These are phyloP conservation scores for Chlorociboria aeruginascens DNA, from an alignment of 495 filamentous ascomycete genomes.

Conservation along the genomic window DNA sequence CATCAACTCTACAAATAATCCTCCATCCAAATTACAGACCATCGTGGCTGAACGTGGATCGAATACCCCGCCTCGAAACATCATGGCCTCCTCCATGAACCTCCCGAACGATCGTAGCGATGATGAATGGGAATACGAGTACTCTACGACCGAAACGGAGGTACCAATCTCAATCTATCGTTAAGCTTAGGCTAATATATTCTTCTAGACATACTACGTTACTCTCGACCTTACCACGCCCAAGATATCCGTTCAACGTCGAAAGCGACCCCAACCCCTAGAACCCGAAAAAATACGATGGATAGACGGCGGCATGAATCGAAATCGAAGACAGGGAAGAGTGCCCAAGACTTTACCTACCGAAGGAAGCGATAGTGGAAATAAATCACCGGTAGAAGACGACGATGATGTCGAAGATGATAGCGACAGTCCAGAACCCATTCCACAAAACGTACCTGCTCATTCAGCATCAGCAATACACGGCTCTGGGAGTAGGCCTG, in stretches of 20 bases:
- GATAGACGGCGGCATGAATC: slow-evolving; percentile 6
- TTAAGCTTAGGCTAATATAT: background rate
- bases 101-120: background rate
- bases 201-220: slow-evolving; percentile 38
- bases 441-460: slow-evolving; percentile 1
- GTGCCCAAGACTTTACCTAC: background rate
- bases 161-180: slow-evolving; percentile 15
- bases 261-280: background rate
- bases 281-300: slow-evolving; percentile 9
- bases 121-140: slow-evolving; percentile 47
- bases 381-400: background rate
- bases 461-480: background rate
- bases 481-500: slow-evolving; percentile 17
- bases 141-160: slow-evolving; percentile 43
- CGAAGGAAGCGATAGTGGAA: background rate
- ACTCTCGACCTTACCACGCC: slow-evolving; percentile 42
- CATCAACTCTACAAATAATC: slow-evolving; percentile 4
- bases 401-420: slow-evolving; percentile 20
- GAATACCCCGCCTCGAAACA: slow-evolving; percentile 7
- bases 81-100: background rate
- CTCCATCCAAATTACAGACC: slow-evolving; percentile 14
- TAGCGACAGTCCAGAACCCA: background rate
- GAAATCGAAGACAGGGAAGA: too few species aligned
- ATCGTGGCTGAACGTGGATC: slow-evolving; percentile 7
- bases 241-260: slow-evolving; percentile 25